Conservation (phyloP, 129 eudicot species). For the Erigeron canadensis region DNA sequence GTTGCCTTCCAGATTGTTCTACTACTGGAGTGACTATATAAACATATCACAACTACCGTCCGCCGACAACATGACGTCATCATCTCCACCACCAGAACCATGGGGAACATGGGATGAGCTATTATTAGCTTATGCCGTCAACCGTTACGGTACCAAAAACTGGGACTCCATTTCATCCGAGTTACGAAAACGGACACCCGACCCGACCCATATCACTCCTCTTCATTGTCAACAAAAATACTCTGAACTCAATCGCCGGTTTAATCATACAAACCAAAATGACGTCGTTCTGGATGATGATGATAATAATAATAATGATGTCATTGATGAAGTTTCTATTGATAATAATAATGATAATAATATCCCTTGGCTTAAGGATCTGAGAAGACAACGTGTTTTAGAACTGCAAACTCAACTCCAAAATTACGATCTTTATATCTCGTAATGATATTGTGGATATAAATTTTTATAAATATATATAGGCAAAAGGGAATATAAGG, state of each 20-base stretch:
- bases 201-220: slow-evolving; percentile 38
- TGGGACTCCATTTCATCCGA: slow-evolving; percentile 82
- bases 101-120: slow-evolving; percentile 99
- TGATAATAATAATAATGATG: background rate
- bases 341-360: background rate
- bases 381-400: slow-evolving; percentile 65
- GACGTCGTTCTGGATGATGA: slow-evolving; percentile 20
- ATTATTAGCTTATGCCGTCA: slow-evolving; percentile 82
- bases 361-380: slow-evolving; percentile 65
- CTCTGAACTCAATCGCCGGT: slow-evolving; percentile 66
- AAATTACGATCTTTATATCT: slow-evolving; percentile 79
- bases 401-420: slow-evolving; percentile 69
- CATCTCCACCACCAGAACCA: slow-evolving; percentile 21
- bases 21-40: no score
- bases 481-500: no score
- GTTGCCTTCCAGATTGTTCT: no score
- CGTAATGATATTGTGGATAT: slow-evolving; percentile 37
- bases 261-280: slow-evolving; percentile 11
- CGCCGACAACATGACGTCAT: background rate
- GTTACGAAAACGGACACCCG: slow-evolving; percentile 42
- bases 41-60: background rate
- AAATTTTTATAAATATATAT: slow-evolving; percentile 4
- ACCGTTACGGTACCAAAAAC: slow-evolving; percentile 68
- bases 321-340: slow-evolving; percentile 3
- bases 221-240: slow-evolving; percentile 52